Evolutionary conservation across 345 rosid species (phyloP).

Genomic region (Anastatica hierochuntica): DNA sequence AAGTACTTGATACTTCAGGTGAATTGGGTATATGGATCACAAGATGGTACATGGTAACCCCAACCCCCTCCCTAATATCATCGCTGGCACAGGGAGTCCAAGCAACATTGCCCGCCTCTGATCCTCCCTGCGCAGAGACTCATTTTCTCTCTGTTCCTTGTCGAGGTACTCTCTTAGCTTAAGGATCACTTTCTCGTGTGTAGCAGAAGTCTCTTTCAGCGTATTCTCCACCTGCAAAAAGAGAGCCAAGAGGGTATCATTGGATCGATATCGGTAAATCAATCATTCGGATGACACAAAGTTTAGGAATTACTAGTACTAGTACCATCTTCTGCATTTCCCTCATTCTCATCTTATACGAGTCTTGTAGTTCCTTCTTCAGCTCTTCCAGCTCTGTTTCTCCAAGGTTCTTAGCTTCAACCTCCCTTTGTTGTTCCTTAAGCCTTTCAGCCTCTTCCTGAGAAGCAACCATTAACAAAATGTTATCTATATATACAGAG

Average conservation of each 20-base stretch:
- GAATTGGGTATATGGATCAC: background rate
- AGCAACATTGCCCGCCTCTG: background rate
- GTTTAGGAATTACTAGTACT: background rate
- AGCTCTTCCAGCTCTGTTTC: background rate
- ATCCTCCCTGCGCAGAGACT: background rate
- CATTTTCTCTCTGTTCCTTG: background rate
- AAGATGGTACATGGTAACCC: background rate
- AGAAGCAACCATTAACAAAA: background rate
- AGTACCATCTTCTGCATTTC: constrained; percentile 35
- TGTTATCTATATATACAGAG: background rate
- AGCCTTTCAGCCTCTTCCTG: constrained; percentile 50
- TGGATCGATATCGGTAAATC: background rate
- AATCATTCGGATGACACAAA: background rate
- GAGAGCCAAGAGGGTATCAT: background rate
- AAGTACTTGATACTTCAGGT: too few species aligned
- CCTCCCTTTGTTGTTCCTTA: constrained; percentile 41
- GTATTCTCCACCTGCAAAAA: background rate
- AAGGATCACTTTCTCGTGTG: background rate
- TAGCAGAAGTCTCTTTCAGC: background rate
- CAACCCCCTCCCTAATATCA: background rate
- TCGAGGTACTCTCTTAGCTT: background rate
- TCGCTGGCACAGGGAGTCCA: background rate
- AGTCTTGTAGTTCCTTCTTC: background rate
- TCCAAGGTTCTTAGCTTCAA: constrained; percentile 29
- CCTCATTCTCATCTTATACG: constrained; percentile 35